Percentiles rank a stretch among this genome's conserved stretches.
These are phyloP conservation scores for Isabelozyma heimii DNA, from an alignment of 805 yeast genomes.

Conservation along the genomic window DNA sequence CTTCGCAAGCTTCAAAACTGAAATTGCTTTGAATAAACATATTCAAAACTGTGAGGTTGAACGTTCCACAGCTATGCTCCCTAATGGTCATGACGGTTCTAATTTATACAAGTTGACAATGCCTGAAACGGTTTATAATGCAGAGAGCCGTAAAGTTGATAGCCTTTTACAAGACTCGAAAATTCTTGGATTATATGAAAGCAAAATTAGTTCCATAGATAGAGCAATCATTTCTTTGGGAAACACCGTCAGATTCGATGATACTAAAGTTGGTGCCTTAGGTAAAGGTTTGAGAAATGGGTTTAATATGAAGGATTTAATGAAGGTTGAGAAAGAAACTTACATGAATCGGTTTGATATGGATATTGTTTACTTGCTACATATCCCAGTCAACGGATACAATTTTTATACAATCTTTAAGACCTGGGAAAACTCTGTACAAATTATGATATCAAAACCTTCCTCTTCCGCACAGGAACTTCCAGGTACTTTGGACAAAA, in stretches of 20 bases:
- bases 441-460: conserved; percentile 65
- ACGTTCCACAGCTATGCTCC: conserved; percentile 59
- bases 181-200: conserved; percentile 73
- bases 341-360: conserved; percentile 57
- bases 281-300: conserved; percentile 87
- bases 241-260: conserved; percentile 64
- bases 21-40: conserved; percentile 32
- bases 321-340: conserved; percentile 44
- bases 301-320: conserved; percentile 61
- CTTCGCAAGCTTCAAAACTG: conserved; percentile 62
- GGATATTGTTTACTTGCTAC: conserved; percentile 64
- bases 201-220: conserved; percentile 63
- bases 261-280: conserved; percentile 71
- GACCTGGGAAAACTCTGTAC: conserved; percentile 54
- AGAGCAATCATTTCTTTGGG: conserved; percentile 82
- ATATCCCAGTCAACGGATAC: conserved; percentile 69
- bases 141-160: conserved; percentile 55
- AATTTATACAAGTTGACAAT: conserved; percentile 61
- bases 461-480: conserved; percentile 63
- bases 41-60: conserved; percentile 56
- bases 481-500: conserved; percentile 50
- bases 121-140: conserved; percentile 61
- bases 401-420: conserved; percentile 69
- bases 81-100: conserved; percentile 59
- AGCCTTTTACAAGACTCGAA: conserved; percentile 62